These are phyloP conservation scores for Zygoascus sp. DNA, from an alignment of 1,139 yeast genomes.

Conservation along the genomic window DNA sequence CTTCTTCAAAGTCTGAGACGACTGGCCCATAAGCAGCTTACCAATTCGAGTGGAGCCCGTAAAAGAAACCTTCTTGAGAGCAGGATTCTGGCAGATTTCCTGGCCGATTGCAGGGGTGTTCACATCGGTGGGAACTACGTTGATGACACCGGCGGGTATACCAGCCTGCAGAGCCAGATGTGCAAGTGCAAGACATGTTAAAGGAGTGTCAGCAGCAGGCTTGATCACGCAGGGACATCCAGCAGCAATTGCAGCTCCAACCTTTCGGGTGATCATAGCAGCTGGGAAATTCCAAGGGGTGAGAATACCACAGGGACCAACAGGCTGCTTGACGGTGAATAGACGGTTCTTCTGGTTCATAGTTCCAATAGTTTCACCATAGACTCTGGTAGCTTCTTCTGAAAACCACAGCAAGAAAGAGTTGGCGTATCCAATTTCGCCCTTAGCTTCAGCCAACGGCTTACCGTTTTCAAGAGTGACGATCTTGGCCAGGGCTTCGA, in stretches of 20 bases:
- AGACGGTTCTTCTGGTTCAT: conserved; percentile 53
- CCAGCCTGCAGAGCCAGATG: conserved; percentile 71
- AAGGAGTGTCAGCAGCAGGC: conserved; percentile 87
- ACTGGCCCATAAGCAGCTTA: conserved; percentile 67
- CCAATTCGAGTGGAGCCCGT: conserved; percentile 89
- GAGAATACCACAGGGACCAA: conserved; percentile 83
- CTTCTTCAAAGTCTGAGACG: conserved; percentile 72
- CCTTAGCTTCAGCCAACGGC: conserved; percentile 64
- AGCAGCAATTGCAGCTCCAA: conserved; percentile 86
- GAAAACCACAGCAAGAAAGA: conserved; percentile 81
- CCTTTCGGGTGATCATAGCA: conserved; percentile 87
- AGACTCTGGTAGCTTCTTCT: conserved; percentile 72
- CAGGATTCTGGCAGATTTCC: conserved; percentile 60
- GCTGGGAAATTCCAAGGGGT: conserved; percentile 96
- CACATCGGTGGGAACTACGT: conserved; percentile 55
- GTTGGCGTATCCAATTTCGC: conserved; percentile 74
- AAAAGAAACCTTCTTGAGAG: conserved; percentile 73
- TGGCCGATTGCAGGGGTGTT: conserved; percentile 54
- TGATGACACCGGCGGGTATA: conserved; percentile 73
- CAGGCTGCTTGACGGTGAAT: conserved; percentile 66
- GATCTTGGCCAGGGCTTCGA: conserved; percentile 65
- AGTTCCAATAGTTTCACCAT: conserved; percentile 68
- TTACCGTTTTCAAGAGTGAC: conserved; percentile 81
- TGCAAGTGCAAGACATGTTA: conserved; percentile 75
- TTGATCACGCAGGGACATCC: conserved; percentile 87